Conservation (phyloP, 805 yeast genomes). For the Suhomyces prunicola region DNA sequence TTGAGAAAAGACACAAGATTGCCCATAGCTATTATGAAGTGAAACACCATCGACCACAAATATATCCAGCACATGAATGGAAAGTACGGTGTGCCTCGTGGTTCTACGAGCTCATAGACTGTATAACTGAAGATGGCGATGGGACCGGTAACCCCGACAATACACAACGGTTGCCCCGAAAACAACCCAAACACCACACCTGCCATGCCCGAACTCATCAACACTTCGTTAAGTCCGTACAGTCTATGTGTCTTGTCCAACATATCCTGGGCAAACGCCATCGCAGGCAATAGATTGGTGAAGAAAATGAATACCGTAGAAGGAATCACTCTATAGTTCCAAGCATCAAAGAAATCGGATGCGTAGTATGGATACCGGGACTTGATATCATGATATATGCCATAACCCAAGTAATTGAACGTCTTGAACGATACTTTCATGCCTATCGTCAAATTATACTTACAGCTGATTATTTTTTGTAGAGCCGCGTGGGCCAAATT, state of each 20-base stretch:
- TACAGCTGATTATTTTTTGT: not conserved
- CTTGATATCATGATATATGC: conserved; percentile 52
- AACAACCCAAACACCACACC: conserved; percentile 85
- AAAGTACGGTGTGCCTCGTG: conserved; percentile 59
- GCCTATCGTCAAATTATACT: not conserved
- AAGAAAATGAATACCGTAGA: conserved; percentile 79
- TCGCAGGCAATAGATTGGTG: conserved; percentile 87
- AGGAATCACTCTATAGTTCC: conserved; percentile 85
- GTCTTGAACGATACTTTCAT: conserved; percentile 9
- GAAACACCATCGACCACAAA: conserved; percentile 85
- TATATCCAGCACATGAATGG: conserved; percentile 96
- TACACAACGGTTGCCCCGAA: conserved; percentile 88
- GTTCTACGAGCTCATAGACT: conserved; percentile 65
- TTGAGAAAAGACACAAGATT: conserved; percentile 67
- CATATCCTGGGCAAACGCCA: conserved; percentile 97
- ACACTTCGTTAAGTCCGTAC: conserved; percentile 89
- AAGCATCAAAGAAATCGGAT: conserved; percentile 81
- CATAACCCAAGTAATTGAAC: conserved; percentile 35
- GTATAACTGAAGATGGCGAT: conserved; percentile 90
- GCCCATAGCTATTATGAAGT: conserved; percentile 63
- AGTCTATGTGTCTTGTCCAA: conserved; percentile 84
- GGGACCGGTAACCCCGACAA: conserved; percentile 98
- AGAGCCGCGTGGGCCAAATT: not conserved
- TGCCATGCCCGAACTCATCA: conserved; percentile 80
- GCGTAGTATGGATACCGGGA: conserved; percentile 61